Evolutionary conservation across 2,329 filamentous ascomycete species (phyloP).

Genomic region (Graphilbum fragrans): DNA sequence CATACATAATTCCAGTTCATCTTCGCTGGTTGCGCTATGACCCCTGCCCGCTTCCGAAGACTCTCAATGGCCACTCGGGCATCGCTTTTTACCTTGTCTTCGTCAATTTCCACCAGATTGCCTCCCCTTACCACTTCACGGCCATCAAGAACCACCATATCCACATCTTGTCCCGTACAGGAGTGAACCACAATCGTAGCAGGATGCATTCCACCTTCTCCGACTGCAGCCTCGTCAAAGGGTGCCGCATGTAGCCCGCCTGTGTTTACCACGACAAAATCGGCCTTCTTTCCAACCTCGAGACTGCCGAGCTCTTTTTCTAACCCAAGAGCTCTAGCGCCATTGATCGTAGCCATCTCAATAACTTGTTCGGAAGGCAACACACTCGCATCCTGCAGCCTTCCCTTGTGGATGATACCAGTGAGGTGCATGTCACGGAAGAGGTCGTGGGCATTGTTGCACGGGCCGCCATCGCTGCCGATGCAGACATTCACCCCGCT

Average conservation of each 20-base stretch:
- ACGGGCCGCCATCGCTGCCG: slow-evolving; percentile 16
- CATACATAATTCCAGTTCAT: background rate
- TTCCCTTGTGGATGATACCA: slow-evolving; percentile 13
- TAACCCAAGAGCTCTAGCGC: slow-evolving; percentile 26
- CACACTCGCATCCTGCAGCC: slow-evolving; percentile 9
- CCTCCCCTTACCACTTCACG: background rate
- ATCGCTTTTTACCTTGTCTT: background rate
- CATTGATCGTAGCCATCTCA: slow-evolving; percentile 28
- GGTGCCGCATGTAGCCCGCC: background rate
- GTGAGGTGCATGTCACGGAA: slow-evolving; percentile 12
- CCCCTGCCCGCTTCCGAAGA: background rate
- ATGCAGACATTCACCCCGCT: slow-evolving; percentile 16
- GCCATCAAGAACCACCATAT: slow-evolving; percentile 1
- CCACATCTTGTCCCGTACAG: background rate
- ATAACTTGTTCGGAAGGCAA: slow-evolving; percentile 8
- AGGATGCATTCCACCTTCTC: background rate
- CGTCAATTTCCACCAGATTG: background rate
- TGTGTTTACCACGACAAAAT: slow-evolving; percentile 26
- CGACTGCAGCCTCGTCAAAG: background rate
- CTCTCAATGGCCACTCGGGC: background rate
- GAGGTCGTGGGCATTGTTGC: slow-evolving; percentile 14
- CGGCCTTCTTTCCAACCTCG: slow-evolving; percentile 26
- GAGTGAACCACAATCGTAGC: slow-evolving; percentile 1
- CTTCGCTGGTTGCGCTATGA: background rate
- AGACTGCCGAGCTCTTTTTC: slow-evolving; percentile 26